Conservation (phyloP, 306 rosid genomes). For the Prunus dulcis region DNA sequence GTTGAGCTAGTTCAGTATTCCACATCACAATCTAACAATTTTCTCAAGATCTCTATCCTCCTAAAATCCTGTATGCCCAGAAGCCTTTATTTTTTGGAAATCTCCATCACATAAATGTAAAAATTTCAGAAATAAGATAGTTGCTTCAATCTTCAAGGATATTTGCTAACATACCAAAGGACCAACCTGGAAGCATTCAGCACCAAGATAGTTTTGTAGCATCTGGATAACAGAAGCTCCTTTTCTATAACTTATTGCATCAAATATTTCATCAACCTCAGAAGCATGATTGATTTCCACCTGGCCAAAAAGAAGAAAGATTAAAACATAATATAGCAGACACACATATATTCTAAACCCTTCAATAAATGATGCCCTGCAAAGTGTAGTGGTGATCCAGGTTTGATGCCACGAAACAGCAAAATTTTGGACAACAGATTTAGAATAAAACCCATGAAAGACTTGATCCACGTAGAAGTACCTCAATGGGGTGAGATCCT, state of each 20-base stretch:
- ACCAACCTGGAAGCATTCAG: slow-evolving; percentile 77
- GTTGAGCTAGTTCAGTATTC: too few relatives aligned
- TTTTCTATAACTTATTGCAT: slow-evolving; percentile 81
- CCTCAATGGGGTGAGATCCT: slow-evolving; percentile 96
- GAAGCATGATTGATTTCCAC: slow-evolving; percentile 84
- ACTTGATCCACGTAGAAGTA: slow-evolving; percentile 17
- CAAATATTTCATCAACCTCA: slow-evolving; percentile 90
- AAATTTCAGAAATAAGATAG: not conserved
- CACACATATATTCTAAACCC: not conserved
- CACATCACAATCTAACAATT: too few relatives aligned
- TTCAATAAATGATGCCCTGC: not conserved
- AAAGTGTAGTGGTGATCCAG: too few relatives aligned
- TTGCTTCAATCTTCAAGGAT: not conserved
- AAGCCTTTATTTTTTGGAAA: too few relatives aligned
- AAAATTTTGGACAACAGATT: not conserved
- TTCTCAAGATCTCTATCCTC: too few relatives aligned
- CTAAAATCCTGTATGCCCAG: too few relatives aligned
- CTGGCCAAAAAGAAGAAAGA: slow-evolving; percentile 39
- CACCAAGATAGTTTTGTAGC: slow-evolving; percentile 92
- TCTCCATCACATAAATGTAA: not conserved
- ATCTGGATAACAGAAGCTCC: slow-evolving; percentile 90
- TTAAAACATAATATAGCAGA: not conserved
- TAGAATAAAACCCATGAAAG: not conserved
- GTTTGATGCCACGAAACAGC: not conserved
- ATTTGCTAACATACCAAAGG: slow-evolving; percentile 12